Evolutionary conservation across 805 yeast species (phyloP).

Genomic region (Candida sanyiensis): DNA sequence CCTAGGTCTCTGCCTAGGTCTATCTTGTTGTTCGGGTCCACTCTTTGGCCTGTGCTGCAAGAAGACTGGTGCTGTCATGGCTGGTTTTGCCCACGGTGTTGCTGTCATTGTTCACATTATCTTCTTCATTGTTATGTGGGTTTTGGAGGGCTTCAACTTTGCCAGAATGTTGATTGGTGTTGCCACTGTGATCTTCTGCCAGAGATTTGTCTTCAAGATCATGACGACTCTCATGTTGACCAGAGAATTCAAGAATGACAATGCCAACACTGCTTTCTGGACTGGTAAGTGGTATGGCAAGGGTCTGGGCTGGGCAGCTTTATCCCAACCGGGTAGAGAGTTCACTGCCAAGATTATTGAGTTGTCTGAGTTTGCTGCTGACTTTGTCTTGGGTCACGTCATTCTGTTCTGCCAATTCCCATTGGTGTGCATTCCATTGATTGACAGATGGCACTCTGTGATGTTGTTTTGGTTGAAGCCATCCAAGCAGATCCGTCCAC

Average conservation of each 20-base stretch:
- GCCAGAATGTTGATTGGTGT: conserved; percentile 83
- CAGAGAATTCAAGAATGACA: conserved; percentile 94
- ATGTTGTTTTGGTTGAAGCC: conserved; percentile 99
- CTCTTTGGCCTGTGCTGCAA: conserved; percentile 90
- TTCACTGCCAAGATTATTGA: conserved; percentile 91
- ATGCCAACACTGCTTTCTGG: conserved; percentile 98
- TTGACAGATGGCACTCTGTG: conserved; percentile 97
- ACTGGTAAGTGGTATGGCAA: conserved; percentile 98
- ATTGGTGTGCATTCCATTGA: conserved; percentile 70
- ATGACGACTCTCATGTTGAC: conserved; percentile 76
- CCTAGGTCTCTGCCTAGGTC: conserved; percentile 63
- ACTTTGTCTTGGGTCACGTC: conserved; percentile 88
- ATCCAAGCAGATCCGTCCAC: conserved; percentile 93
- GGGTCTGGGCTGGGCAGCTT: conserved; percentile 88
- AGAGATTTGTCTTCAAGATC: conserved; percentile 80
- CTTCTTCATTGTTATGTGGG: conserved; percentile 96
- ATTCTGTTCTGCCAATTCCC: conserved; percentile 88
- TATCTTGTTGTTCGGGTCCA: conserved; percentile 98
- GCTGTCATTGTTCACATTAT: conserved; percentile 84
- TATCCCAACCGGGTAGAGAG: conserved; percentile 95
- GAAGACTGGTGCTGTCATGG: conserved; percentile 91
- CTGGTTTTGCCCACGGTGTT: conserved; percentile 93
- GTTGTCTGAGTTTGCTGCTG: conserved; percentile 93
- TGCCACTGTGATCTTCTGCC: conserved; percentile 76
- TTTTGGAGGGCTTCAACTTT: conserved; percentile 86